Evolutionary conservation across 2,329 filamentous ascomycete genomes (phyloP).

Genomic region (Xylaria sp.): DNA sequence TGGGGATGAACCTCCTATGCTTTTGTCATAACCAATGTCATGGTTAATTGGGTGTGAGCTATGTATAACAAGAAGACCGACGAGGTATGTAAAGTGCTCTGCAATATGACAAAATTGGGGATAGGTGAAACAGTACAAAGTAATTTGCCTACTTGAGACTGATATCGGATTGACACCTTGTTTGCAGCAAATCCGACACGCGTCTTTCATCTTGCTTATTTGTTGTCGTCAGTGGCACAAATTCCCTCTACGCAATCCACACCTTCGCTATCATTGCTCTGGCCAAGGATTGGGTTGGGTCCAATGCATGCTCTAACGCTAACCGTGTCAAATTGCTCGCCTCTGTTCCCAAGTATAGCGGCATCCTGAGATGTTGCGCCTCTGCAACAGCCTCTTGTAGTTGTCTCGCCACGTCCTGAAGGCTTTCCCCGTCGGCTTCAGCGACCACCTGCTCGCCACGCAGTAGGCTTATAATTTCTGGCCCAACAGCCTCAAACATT

Average conservation of each 20-base stretch:
- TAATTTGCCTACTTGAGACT: background rate
- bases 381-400: conserved; percentile 55
- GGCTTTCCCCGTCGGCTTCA: conserved; percentile 37
- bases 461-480: conserved; percentile 52
- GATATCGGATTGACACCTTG: background rate
- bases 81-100: conserved; percentile 18
- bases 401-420: conserved; percentile 46
- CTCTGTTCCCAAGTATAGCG: conserved; percentile 54
- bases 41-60: conserved; percentile 9
- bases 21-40: conserved; percentile 4
- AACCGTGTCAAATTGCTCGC: conserved; percentile 52
- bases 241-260: conserved; percentile 40
- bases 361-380: conserved; percentile 55
- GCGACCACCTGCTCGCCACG: conserved; percentile 38
- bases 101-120: conserved; percentile 3
- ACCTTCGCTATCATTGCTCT: conserved; percentile 43
- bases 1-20: background rate
- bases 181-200: background rate
- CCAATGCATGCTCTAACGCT: conserved; percentile 40
- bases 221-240: background rate
- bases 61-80: conserved; percentile 21
- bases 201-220: conserved; percentile 7
- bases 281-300: conserved; percentile 37
- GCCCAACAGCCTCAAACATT: conserved; percentile 52
- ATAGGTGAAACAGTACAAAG: background rate